Base-by-base conservation (phyloP, 2,329 filamentous ascomycete genomes). In the Chrysoporthe cubensis region DNA sequence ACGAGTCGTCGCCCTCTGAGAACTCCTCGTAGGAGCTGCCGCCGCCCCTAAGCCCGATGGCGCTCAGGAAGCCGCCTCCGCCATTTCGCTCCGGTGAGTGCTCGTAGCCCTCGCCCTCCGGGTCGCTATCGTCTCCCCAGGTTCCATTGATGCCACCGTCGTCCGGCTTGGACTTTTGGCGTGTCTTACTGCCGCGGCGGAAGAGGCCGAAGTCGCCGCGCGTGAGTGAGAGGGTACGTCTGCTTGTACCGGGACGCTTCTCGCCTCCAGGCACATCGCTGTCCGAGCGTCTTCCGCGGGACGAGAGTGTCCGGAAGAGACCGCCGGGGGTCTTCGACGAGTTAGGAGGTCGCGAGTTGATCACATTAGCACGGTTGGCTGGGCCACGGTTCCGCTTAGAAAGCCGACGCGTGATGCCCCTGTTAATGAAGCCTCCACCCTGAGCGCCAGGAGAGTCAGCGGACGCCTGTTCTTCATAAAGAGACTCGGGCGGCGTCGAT, bases 161-260 rank as follows among this genome's bases (percentile, higher is more conserved):
- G 64, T 86, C 81, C 0, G 77, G 75, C 46, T 76, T 72, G 63
- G 77, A 71, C 73, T 79, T 64, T 75, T 78, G 74, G 74, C 80
- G 71, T 74, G 81, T 77, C 75, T 79, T 74, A 75, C 83, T 79
- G 21, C 77, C 76, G 26, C 78, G 77, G 16, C 84, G 79, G 66
- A 80, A 76, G 50, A 86, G 80, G 52, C 81, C 74, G 26, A 83
- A 81, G 66, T 87, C 84, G 14, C 82, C 85, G 26, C 84, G 83
- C 7, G 85, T 87, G 6, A 90, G 80, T 2, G 89, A 92, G 66
- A 91, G 78, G 0, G 88, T 89, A 40, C 90, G 83, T 62, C 83
- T 83, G 18, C 89, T 77, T 62, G 79, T 79, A 7, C 66, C 57
- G 18, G 74, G 70, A 14, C 80, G 78, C 21, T 79, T 76, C 16